Conservation (phyloP, 1,284 basidiomycete species). For the Coniferiporia sulphurascens region DNA sequence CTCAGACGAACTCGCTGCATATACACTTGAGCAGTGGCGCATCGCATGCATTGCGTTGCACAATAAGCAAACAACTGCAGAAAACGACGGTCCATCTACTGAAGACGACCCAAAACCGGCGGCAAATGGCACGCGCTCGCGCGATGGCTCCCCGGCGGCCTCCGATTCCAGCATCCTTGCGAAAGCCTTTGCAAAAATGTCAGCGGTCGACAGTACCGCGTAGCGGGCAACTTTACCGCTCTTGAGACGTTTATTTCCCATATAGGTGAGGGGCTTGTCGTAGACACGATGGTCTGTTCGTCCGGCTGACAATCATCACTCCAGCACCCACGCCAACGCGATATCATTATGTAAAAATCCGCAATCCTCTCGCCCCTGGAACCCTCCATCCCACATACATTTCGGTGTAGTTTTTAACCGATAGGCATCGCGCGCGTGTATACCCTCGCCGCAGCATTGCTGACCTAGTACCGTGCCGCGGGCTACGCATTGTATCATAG, state of each 20-base stretch:
- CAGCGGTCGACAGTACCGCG: slow-evolving; percentile 1
- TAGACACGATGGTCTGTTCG: too few relatives aligned
- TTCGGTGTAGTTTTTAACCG: too few relatives aligned
- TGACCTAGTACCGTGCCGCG: too few relatives aligned
- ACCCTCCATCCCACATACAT: too few relatives aligned
- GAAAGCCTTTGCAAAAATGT: slow-evolving; percentile 5
- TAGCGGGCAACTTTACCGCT: background rate
- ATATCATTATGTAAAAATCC: too few relatives aligned
- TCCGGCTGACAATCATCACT: too few relatives aligned
- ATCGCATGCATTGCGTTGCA: slow-evolving; percentile 26
- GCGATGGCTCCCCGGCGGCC: background rate
- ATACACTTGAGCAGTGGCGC: slow-evolving; percentile 56
- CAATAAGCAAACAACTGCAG: background rate
- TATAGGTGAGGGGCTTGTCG: background rate
- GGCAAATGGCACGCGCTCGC: background rate
- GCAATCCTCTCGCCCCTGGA: too few relatives aligned
- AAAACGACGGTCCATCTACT: background rate
- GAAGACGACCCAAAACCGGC: background rate
- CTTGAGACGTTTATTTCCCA: background rate
- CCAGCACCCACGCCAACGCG: too few relatives aligned
- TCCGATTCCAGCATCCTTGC: background rate
- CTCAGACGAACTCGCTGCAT: slow-evolving; percentile 50
- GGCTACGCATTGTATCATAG: background rate
- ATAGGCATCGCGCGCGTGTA: too few relatives aligned
- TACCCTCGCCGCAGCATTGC: too few relatives aligned